Percentiles rank a stretch among this genome's conserved stretches.
These are phyloP conservation scores for Hypoxylon sp. DNA, from an alignment of 2,329 filamentous ascomycete genomes.

Conservation along the genomic window DNA sequence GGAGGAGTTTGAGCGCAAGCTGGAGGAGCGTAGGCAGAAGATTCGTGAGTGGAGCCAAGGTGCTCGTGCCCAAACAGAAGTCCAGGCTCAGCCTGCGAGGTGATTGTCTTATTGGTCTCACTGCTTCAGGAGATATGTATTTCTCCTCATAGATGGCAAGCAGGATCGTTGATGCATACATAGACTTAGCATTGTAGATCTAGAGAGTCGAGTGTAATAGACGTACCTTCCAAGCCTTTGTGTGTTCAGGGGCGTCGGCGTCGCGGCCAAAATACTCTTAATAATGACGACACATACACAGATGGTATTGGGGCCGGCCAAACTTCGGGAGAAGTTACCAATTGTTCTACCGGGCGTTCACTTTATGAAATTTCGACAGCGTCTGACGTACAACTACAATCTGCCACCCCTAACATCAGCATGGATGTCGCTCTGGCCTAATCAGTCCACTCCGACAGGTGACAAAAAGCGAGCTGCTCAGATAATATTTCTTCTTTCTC, in stretches of 20 bases:
- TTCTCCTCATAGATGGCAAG: constrained; percentile 4
- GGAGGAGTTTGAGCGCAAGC: constrained; percentile 70
- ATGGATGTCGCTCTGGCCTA: neutral
- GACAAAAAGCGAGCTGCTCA: neutral
- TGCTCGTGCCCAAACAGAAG: constrained; percentile 14
- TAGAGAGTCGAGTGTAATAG: constrained; percentile 23
- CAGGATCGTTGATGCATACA: constrained; percentile 18
- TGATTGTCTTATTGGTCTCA: constrained; percentile 7
- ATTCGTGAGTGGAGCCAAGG: constrained; percentile 62
- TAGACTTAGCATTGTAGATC: constrained; percentile 36
- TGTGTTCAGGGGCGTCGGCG: neutral
- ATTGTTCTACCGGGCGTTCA: neutral
- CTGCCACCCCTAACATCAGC: neutral
- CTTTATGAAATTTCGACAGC: neutral
- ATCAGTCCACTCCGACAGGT: constrained; percentile 16
- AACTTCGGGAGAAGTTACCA: constrained; percentile 32
- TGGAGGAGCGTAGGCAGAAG: constrained; percentile 64
- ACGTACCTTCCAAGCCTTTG: constrained; percentile 7
- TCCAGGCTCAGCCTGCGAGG: constrained; percentile 16
- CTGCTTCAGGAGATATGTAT: neutral
- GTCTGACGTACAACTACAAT: neutral
- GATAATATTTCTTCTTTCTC: neutral
- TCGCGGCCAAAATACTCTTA: neutral
- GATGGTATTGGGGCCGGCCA: constrained; percentile 18
- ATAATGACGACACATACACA: neutral